Base-by-base conservation (phyloP, 208 protist genomes). In the Angomonas ambiguus region DNA sequence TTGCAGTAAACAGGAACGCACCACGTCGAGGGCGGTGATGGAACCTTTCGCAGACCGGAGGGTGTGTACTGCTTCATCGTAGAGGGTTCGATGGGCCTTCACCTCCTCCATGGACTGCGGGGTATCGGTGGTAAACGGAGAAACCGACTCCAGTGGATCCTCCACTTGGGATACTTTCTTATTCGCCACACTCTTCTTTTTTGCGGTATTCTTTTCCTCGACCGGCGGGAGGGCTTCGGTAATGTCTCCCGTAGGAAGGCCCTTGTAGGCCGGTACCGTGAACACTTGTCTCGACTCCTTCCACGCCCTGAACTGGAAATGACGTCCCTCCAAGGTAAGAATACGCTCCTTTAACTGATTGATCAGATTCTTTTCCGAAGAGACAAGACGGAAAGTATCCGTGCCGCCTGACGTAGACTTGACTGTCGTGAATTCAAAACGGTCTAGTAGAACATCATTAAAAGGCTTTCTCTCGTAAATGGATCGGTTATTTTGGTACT, bases 231-330 rank as follows among this genome's bases (percentile, higher is more conserved):
- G n/a, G 11, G 53, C 38, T 32, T 66, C 20, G 1, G 57, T 31
- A 2, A 70, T 72, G 31, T 83, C 74, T 0, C 68, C 57, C 42
- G 83, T 72, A 28, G 63, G 53, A 6, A 82, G 71, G 0, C 70
- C 62, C 1, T 59, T 65, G 71, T 84, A 88, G 1, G 62, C 45
- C 25, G 82, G 82, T 16, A 88, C 82, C 16, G 45, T 38, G 22
- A 84, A 67, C 8, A 69, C 67, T 1, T 13, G 31, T 0, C 72
- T 69, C 0, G 18, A n/a, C 13, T 31, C 30, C 13, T 38, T 69
- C 72, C 74, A 82, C 33, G 62, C 31, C 18, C 75, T 56, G 65
- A 74, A 88, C 27, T 69, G 71, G 49, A 67, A 45, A 34, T 57
- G 72, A 32, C 60, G 63, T 20, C 62, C 53, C 35, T 77, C 67